Evolutionary conservation across 805 yeast species (phyloP).

Genomic region (Yarrowia sp.): DNA sequence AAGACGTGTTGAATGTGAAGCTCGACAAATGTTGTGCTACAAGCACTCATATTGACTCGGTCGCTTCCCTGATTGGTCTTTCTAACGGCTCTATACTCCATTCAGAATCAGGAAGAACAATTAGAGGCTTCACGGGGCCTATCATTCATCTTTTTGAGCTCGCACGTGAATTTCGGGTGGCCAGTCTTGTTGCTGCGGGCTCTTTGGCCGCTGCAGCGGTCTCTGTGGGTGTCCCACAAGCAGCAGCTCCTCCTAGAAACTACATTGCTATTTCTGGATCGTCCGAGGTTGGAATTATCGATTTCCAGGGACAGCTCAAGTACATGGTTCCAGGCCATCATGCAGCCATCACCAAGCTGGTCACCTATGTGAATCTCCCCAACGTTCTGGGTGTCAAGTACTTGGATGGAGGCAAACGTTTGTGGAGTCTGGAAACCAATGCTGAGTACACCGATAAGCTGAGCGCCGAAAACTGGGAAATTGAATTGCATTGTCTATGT

Average conservation of each 20-base stretch:
- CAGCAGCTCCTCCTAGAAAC: background rate
- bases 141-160: background rate
- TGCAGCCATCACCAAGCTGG: constrained; percentile 2
- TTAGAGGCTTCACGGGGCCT: constrained; percentile 1
- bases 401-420: background rate
- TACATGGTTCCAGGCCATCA: background rate
- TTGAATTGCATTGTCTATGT: constrained; percentile 19
- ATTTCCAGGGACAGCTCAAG: background rate
- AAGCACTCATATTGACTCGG: background rate
- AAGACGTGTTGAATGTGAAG: background rate
- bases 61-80: background rate
- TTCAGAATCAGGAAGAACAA: background rate
- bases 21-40: background rate
- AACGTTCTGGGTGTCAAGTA: constrained; percentile 17
- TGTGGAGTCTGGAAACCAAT: constrained; percentile 20
- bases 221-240: background rate
- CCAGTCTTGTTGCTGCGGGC: background rate
- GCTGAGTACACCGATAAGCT: background rate
- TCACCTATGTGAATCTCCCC: constrained; percentile 13
- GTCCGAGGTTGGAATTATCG: constrained; percentile 9
- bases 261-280: background rate
- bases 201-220: background rate
- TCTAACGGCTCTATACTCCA: constrained; percentile 2
- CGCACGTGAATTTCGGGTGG: background rate
- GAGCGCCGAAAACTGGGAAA: constrained; percentile 20